phyloP scores from a whole-genome alignment of 179 eudicot species.

The Dionaea muscipula region DNA sequence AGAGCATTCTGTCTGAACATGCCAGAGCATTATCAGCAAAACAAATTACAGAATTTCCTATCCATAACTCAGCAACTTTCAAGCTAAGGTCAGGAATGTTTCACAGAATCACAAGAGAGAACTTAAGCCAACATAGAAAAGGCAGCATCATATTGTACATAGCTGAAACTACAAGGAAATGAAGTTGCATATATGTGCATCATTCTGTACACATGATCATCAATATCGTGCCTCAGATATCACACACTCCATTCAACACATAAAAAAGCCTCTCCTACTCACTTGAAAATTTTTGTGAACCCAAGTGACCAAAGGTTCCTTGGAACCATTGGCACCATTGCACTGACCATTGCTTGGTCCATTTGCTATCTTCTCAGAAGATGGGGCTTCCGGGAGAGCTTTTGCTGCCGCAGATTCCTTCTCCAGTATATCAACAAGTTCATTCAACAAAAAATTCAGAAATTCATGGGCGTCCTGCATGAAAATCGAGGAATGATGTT shows the following conservation, averaged over 20 bases:
- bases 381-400: constrained; percentile 19
- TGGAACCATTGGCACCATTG: constrained; percentile 28
- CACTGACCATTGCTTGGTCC: constrained; percentile 32
- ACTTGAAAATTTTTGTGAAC: constrained; percentile 86
- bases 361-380: constrained; percentile 38
- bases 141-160: background rate
- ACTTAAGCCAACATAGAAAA: background rate
- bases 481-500: background rate
- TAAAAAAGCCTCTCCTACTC: background rate
- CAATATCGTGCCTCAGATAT: background rate
- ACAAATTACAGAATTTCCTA: background rate
- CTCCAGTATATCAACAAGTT: constrained; percentile 72
- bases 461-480: constrained; percentile 83
- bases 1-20: background rate
- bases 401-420: constrained; percentile 42
- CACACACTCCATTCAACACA: no score
- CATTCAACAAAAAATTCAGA: constrained; percentile 58
- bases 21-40: background rate
- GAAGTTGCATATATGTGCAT: background rate
- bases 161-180: background rate
- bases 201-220: background rate
- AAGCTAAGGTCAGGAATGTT: background rate
- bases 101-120: background rate
- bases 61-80: background rate
- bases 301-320: constrained; percentile 69